A percentile compares a stretch with the other conserved stretches of the same genome.
Evolutionary conservation across 139 green algal genomes (phyloP).

Genomic region (Volvox reticuliferus): DNA sequence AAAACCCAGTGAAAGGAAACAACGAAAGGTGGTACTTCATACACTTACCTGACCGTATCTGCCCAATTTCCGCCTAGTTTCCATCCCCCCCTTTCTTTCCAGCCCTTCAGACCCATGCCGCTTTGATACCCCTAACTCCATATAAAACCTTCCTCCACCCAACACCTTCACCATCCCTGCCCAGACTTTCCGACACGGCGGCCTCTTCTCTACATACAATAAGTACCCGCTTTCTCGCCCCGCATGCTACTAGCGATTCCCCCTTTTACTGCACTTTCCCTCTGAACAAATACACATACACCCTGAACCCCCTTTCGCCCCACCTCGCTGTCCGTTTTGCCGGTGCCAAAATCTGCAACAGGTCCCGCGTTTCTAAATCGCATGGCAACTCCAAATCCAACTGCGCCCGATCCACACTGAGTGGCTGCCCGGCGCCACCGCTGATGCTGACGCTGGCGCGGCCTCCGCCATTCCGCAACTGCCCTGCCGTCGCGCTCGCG

Average conservation of each 20-base stretch:
- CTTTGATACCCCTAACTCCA: neutral
- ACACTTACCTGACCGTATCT: too few species aligned
- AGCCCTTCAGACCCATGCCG: too few species aligned
- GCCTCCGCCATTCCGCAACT: neutral
- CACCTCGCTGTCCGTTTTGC: constrained; percentile 28
- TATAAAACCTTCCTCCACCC: neutral
- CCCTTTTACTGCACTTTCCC: neutral
- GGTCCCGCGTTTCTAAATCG: constrained; percentile 24
- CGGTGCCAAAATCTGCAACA: constrained; percentile 37
- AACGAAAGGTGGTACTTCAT: too few species aligned
- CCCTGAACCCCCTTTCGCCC: neutral
- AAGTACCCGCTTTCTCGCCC: neutral
- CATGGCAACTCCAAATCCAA: constrained; percentile 32
- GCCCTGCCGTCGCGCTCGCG: neutral
- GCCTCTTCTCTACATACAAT: neutral
- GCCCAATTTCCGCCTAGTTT: too few species aligned
- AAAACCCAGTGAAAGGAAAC: too few species aligned
- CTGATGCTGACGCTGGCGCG: neutral
- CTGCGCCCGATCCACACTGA: constrained; percentile 2
- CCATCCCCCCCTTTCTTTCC: too few species aligned
- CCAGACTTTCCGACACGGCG: neutral
- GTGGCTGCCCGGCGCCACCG: neutral
- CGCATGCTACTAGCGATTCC: neutral
- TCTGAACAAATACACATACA: neutral
- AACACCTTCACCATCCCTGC: neutral